Evolutionary conservation across 2,329 filamentous ascomycete species (phyloP), one percentile per base, ranked within the genome.

Genomic region (Botrytis galanthina): DNA sequence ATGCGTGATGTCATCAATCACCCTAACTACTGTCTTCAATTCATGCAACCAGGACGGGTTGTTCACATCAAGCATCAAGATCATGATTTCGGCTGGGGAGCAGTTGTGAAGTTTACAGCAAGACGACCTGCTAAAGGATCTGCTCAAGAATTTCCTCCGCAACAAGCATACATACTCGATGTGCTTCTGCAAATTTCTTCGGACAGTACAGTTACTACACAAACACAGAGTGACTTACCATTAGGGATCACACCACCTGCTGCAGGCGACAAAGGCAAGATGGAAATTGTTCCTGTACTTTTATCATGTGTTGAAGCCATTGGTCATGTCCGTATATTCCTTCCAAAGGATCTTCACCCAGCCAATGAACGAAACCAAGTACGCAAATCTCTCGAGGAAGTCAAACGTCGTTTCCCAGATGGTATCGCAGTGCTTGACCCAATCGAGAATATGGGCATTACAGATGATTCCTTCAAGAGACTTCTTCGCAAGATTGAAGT

Each of bases 401-500:
- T 97, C 26, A 89, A 93, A 82, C 90, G 90, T 77, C 91, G 96
- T 39, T 98, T 99, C 84, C 94, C 95, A 0, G 96, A 99, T 80
- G 96, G 96, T 4, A 85, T 99, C 73, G 92, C 96, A 4, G 87
- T 95, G 10, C 84, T 99, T 29, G 96, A 99, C 79, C 96, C 96
- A 0, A 91, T 99, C 57, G 95, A 98, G 82, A 95, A 98, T 80
- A 98, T 99, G 96, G 89, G 90, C 42, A 98, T 99, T 79, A 91
- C 87, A 6, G 96, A 98, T 79, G 94, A 97, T 1, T 91, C 90
- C 0, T 98, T 99, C 85, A 98, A 97, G 86, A 94, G 94, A 81
- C 88, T 98, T 6, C 88, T 98, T 73, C 85, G 94, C 83, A 98
- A 98, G 89, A 98, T 99, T 75, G 96, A 99, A 83, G 93, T 98